A percentile compares a stretch with the other conserved stretches of the same genome.
Conservation (phyloP, 2,329 filamentous ascomycete genomes). For the Bimuria novae-zelandiae region DNA sequence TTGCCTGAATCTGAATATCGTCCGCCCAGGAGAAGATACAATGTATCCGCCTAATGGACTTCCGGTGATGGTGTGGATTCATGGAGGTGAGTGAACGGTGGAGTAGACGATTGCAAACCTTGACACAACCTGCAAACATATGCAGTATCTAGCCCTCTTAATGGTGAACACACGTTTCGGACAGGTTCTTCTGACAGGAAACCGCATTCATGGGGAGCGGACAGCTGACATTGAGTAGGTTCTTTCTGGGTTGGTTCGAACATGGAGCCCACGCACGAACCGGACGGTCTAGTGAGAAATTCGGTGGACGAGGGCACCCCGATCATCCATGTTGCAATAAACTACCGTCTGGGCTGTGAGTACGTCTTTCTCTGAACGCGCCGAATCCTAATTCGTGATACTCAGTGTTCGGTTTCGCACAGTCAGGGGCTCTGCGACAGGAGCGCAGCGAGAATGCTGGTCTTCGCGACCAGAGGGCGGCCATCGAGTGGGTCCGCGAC, state of each 20-base stretch:
- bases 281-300: constrained; percentile 54
- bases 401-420: constrained; percentile 45
- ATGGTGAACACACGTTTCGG: no score
- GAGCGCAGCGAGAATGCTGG: constrained; percentile 46
- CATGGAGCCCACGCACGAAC: constrained; percentile 44
- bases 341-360: constrained; percentile 43
- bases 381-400: neutral
- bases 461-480: constrained; percentile 45
- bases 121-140: no score
- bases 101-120: no score
- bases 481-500: constrained; percentile 47
- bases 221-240: constrained; percentile 13
- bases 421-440: constrained; percentile 36
- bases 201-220: no score
- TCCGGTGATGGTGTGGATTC: constrained; percentile 67
- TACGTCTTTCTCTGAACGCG: neutral
- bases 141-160: no score
- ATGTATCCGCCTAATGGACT: constrained; percentile 33
- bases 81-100: constrained; percentile 41
- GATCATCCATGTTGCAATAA: constrained; percentile 44
- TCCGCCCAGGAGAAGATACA: constrained; percentile 52
- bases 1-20: constrained; percentile 65
- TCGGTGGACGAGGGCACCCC: constrained; percentile 51
- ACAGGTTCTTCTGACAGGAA: no score
- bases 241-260: constrained; percentile 36